A percentile compares a stretch with the other conserved stretches of the same genome.
Evolutionary conservation across 106 monocot species (phyloP).

Genomic region (Alisma plantagoaquatica): DNA sequence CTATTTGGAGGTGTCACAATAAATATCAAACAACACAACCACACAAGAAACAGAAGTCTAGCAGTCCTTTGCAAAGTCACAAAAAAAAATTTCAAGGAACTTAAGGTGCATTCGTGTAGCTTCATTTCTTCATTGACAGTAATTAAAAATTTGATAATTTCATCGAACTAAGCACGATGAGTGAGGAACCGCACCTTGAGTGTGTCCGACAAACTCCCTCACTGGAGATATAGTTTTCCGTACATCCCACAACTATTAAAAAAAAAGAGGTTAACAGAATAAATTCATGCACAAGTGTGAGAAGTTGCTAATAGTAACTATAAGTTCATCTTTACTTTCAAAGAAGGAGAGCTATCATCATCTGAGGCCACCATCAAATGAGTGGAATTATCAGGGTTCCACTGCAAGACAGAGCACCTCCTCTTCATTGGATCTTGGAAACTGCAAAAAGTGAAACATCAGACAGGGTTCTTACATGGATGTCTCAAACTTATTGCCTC

Average conservation of each 20-base stretch:
- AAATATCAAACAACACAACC: too few species aligned
- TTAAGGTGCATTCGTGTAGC: too few species aligned
- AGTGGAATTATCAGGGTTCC: slow-evolving; percentile 94
- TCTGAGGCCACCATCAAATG: slow-evolving; percentile 87
- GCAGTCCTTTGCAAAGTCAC: too few species aligned
- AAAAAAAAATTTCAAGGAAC: too few species aligned
- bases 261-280: neutral
- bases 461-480: too few species aligned
- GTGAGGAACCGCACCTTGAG: slow-evolving; percentile 54
- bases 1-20: too few species aligned
- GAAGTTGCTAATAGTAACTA: neutral
- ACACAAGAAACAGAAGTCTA: too few species aligned
- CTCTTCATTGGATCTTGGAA: slow-evolving; percentile 75
- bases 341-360: slow-evolving; percentile 78
- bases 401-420: slow-evolving; percentile 93
- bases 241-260: slow-evolving; percentile 87
- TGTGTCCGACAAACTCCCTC: slow-evolving; percentile 89
- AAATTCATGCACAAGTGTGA: neutral
- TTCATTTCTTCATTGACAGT: too few species aligned
- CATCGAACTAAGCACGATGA: too few species aligned
- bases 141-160: too few species aligned
- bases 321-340: slow-evolving; percentile 37
- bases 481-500: too few species aligned
- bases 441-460: slow-evolving; percentile 31
- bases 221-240: slow-evolving; percentile 89